Percentiles rank a stretch among this genome's conserved stretches.
phyloP scores from a whole-genome alignment of 148 eudicot genomes.

The Chenopodium suecicum region DNA sequence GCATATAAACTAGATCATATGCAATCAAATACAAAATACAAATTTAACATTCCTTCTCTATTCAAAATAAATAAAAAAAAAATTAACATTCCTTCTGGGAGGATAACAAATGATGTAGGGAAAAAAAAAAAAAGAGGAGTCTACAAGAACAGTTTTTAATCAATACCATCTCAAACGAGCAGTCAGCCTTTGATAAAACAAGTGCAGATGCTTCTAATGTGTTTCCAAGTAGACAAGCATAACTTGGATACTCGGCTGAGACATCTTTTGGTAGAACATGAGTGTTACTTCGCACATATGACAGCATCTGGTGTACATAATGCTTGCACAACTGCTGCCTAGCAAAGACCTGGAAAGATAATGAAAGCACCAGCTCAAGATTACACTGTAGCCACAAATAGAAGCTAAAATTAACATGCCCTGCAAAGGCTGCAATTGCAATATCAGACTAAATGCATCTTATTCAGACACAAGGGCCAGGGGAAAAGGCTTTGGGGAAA shows the following conservation, averaged over 20 bases:
- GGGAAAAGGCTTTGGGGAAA: background rate
- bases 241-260: conserved; percentile 76
- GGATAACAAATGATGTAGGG: background rate
- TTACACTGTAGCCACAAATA: conserved; percentile 8
- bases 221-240: conserved; percentile 96
- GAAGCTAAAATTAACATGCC: conserved; percentile 2
- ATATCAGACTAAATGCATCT: background rate
- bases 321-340: conserved; percentile 52
- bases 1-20: background rate
- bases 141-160: conserved; percentile 4
- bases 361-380: background rate
- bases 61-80: too few relatives aligned
- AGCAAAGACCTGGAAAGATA: conserved; percentile 54
- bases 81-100: background rate
- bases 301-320: conserved; percentile 74
- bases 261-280: conserved; percentile 66
- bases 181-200: conserved; percentile 52
- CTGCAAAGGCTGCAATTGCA: background rate
- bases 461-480: background rate
- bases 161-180: conserved; percentile 73
- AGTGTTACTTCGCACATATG: conserved; percentile 49
- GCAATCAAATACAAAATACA: conserved; percentile 1
- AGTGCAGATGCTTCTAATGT: conserved; percentile 64
- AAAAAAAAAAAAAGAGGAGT: background rate
- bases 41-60: background rate